These are phyloP conservation scores for Chrysanthemum seticuspe DNA, from an alignment of 129 eudicot genomes.

Conservation along the genomic window DNA sequence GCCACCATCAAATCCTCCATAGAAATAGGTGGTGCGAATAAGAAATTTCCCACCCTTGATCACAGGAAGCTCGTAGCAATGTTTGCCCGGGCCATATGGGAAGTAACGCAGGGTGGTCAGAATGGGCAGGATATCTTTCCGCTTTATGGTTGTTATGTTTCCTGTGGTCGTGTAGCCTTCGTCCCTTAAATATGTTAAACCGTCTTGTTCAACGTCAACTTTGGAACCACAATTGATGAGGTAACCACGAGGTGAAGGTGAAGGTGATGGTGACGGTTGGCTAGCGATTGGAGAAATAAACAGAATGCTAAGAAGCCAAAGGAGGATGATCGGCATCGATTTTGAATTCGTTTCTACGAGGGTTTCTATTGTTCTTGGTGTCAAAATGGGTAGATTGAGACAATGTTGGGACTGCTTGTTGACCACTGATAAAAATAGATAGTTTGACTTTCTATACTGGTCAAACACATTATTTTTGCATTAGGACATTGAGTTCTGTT, in stretches of 20 bases:
- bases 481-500: too few relatives aligned
- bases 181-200: conserved; percentile 52
- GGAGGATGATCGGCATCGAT: conserved; percentile 55
- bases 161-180: conserved; percentile 45
- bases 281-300: conserved; percentile 29
- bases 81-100: conserved; percentile 43
- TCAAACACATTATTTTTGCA: not conserved
- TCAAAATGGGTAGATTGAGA: not conserved
- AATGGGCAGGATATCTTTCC: conserved; percentile 39
- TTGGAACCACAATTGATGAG: conserved; percentile 71
- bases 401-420: not conserved
- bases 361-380: not conserved
- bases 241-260: conserved; percentile 48
- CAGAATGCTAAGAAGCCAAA: conserved; percentile 52
- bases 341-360: not conserved
- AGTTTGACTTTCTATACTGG: not conserved
- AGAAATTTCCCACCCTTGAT: conserved; percentile 50
- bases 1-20: conserved; percentile 80
- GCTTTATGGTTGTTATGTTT: conserved; percentile 44
- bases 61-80: conserved; percentile 63
- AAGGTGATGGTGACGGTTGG: conserved; percentile 27
- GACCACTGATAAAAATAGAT: conserved; percentile 18
- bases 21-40: conserved; percentile 68
- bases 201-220: conserved; percentile 32
- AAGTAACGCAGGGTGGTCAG: conserved; percentile 62